phyloP scores from a whole-genome alignment of 2,329 filamentous ascomycete species.

The Fusarium bulbicola region DNA sequence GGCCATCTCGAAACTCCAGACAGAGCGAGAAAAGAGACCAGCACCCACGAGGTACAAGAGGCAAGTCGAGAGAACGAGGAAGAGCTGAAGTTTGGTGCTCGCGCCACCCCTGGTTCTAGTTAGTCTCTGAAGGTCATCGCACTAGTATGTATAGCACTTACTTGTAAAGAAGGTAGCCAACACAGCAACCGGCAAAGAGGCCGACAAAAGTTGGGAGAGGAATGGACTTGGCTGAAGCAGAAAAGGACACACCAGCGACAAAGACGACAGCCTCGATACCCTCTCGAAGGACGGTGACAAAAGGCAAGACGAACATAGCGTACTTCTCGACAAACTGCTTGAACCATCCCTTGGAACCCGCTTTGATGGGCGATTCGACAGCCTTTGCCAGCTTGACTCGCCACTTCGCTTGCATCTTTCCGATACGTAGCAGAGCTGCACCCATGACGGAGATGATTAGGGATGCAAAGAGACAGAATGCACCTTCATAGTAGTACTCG shows the following conservation, averaged over 20 bases:
- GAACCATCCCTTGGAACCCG: constrained; percentile 56
- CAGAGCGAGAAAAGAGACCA: constrained; percentile 79
- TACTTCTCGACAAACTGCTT: constrained; percentile 79
- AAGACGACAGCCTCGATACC: constrained; percentile 89
- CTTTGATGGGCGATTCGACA: constrained; percentile 62
- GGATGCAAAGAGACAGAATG: constrained; percentile 77
- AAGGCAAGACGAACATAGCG: constrained; percentile 85
- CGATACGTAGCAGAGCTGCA: constrained; percentile 80
- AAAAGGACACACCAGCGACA: constrained; percentile 83
- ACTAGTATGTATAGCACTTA: constrained; percentile 52
- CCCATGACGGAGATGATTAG: constrained; percentile 86
- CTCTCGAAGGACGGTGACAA: constrained; percentile 87
- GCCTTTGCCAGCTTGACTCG: constrained; percentile 80
- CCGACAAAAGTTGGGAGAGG: constrained; percentile 81
- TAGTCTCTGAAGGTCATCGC: not conserved
- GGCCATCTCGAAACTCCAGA: constrained; percentile 79
- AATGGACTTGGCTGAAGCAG: constrained; percentile 77
- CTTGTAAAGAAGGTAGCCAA: constrained; percentile 83
- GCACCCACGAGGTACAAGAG: constrained; percentile 86
- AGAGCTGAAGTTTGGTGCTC: constrained; percentile 67
- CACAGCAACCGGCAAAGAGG: constrained; percentile 69
- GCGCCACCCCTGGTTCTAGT: constrained; percentile 51
- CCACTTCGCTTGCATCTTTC: constrained; percentile 89
- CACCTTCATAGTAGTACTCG: constrained; percentile 84
- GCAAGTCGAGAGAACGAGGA: constrained; percentile 84